These are phyloP conservation scores for Guadua angustifolia DNA, from an alignment of 176 grass and related monocot genomes.

Conservation along the genomic window DNA sequence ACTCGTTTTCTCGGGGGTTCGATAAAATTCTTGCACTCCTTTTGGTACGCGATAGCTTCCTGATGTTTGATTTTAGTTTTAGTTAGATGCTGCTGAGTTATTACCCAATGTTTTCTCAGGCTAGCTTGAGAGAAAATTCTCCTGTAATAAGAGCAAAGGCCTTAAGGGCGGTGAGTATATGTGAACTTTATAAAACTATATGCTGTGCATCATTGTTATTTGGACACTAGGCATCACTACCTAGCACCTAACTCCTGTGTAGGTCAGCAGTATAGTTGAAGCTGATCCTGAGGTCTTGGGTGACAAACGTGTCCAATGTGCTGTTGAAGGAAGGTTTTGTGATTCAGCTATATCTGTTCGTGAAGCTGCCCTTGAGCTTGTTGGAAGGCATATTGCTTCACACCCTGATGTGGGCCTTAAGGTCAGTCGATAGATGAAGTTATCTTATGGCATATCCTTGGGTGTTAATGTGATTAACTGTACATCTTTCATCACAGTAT, in stretches of 20 bases:
- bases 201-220: conserved; percentile 43
- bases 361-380: conserved; percentile 99
- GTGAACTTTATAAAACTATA: conserved; percentile 37
- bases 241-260: conserved; percentile 44
- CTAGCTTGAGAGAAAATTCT: conserved; percentile 98
- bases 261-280: conserved; percentile 99
- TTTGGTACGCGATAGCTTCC: conserved; percentile 71
- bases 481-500: conserved; percentile 65
- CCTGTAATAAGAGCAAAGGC: conserved; percentile 97
- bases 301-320: conserved; percentile 91
- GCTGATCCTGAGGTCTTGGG: conserved; percentile 96
- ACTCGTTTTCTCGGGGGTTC: conserved; percentile 91
- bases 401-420: conserved; percentile 98
- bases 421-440: conserved; percentile 56
- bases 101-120: conserved; percentile 67
- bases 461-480: conserved; percentile 31
- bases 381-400: conserved; percentile 98
- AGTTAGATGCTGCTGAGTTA: conserved; percentile 32
- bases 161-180: conserved; percentile 83
- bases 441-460: conserved; percentile 35
- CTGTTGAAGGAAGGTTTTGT: conserved; percentile 99
- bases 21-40: conserved; percentile 96
- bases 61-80: conserved; percentile 37
- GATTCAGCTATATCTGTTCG: conserved; percentile 98
- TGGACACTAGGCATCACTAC: conserved; percentile 7